Evolutionary conservation across 768 basidiomycete species (phyloP), one percentile per base, ranked within the genome.

Genomic region (Leccinum boreale): DNA sequence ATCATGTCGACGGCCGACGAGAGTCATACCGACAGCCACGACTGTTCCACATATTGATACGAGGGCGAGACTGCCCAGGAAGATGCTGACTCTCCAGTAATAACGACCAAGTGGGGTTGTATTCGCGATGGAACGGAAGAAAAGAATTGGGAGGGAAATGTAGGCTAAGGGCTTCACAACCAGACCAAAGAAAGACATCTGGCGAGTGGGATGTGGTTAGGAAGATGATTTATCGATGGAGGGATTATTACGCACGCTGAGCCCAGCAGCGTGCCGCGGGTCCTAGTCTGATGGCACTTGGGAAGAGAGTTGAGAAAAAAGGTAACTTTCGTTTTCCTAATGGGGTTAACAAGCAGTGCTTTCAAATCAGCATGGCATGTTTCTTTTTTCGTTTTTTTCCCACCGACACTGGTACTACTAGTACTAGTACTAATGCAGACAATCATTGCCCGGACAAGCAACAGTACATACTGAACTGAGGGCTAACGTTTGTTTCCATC

Each of bases 121-220:
- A 35, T 79, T 75, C 9, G 87, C 78, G 57, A 88, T 74, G 45
- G 82, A 80, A 48, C 85, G 84, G 35, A 89, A 77, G 49, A 90
- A 70, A 64, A 91, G 74, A 59, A 85, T 66, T 1, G 91, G 91
- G 31, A 92, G 78, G 28, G 90, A 90, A 58, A 89, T 64, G 67
- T 92, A 93, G 49, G 86, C 90, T 53, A 92, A 72, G 5, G 90
- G 85, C 70, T 83, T 87, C 70, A 90, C 70, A 58, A 90, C 58
- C 55, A 77, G 75, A 49, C 79, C 66, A 64, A 90, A 67, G 66
- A 87, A 75, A 60, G 85, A 85, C 90, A 91, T 91, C 62, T 60
- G 66, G 65, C 57, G 62, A 55, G 57, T 50, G 39, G 58, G 59
- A 44, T 59, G 57, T 65, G 52, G 52, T 62, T 23, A 49, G 50